phyloP scores from a whole-genome alignment of 305 asterid species.

The Fraxinus ornus region DNA sequence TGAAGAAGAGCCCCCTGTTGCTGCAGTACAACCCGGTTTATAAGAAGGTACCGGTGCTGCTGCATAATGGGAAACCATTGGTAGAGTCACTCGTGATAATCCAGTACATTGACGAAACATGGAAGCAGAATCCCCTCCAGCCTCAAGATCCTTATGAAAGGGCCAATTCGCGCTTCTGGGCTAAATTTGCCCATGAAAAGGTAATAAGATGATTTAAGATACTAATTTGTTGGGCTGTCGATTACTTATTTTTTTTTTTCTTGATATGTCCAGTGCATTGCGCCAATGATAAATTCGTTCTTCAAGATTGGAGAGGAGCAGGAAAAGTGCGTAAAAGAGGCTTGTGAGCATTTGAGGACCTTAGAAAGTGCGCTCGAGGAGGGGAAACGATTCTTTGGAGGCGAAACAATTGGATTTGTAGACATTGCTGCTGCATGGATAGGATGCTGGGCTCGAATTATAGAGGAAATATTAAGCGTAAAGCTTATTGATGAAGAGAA shows the following conservation, averaged over 20 bases:
- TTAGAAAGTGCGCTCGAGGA: slow-evolving; percentile 23
- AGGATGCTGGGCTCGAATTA: slow-evolving; percentile 25
- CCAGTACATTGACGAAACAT: slow-evolving; percentile 32
- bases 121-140: slow-evolving; percentile 27
- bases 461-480: slow-evolving; percentile 16
- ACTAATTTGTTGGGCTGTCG: not conserved
- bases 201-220: slow-evolving; percentile 3
- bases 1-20: slow-evolving; percentile 26
- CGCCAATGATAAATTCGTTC: slow-evolving; percentile 20
- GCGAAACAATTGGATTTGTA: slow-evolving; percentile 20
- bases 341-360: slow-evolving; percentile 22
- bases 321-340: slow-evolving; percentile 25
- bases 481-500: slow-evolving; percentile 29
- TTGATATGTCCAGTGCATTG: slow-evolving; percentile 26
- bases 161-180: slow-evolving; percentile 29
- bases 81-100: slow-evolving; percentile 28
- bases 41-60: slow-evolving; percentile 27
- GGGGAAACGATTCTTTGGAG: slow-evolving; percentile 24
- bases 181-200: slow-evolving; percentile 32
- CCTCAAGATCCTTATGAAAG: slow-evolving; percentile 33
- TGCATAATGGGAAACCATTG: slow-evolving; percentile 29
- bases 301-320: slow-evolving; percentile 25
- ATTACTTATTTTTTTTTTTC: not conserved
- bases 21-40: slow-evolving; percentile 29
- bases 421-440: slow-evolving; percentile 30